Conservation (phyloP, 2,329 filamentous ascomycete species). For the Coniochaeta hoffmannii region DNA sequence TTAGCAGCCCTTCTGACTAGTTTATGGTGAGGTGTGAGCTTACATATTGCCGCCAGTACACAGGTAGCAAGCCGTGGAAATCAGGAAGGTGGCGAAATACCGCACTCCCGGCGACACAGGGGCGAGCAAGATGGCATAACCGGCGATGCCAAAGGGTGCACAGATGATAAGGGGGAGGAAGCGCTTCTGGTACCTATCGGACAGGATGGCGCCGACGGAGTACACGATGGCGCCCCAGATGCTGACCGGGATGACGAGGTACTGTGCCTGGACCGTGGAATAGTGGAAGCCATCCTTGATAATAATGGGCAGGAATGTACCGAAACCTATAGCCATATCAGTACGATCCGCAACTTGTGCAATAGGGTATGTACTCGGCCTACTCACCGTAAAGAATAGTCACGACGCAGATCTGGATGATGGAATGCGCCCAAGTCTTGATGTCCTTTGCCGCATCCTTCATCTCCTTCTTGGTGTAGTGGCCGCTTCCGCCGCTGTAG, state of each 20-base stretch:
- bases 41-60: conserved; percentile 18
- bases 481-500: conserved; percentile 16
- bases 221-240: conserved; percentile 32
- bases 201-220: conserved; percentile 26
- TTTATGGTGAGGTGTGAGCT: conserved; percentile 3
- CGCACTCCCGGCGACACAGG: conserved; percentile 13
- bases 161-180: conserved; percentile 27
- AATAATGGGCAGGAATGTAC: conserved; percentile 33
- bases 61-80: conserved; percentile 17
- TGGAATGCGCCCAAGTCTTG: conserved; percentile 19
- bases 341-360: not conserved
- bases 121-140: conserved; percentile 18
- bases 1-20: not conserved
- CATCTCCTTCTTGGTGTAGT: conserved; percentile 15
- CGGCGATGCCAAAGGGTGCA: conserved; percentile 17
- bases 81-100: conserved; percentile 20
- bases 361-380: not conserved
- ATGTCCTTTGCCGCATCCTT: conserved; percentile 15
- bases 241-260: conserved; percentile 32
- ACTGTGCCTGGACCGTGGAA: conserved; percentile 27
- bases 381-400: conserved; percentile 26
- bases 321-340: conserved; percentile 19
- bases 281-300: conserved; percentile 30
- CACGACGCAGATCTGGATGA: conserved; percentile 29
- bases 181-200: conserved; percentile 26